Evolutionary conservation across 306 rosid genomes (phyloP).

Genomic region (Cucumis melo): DNA sequence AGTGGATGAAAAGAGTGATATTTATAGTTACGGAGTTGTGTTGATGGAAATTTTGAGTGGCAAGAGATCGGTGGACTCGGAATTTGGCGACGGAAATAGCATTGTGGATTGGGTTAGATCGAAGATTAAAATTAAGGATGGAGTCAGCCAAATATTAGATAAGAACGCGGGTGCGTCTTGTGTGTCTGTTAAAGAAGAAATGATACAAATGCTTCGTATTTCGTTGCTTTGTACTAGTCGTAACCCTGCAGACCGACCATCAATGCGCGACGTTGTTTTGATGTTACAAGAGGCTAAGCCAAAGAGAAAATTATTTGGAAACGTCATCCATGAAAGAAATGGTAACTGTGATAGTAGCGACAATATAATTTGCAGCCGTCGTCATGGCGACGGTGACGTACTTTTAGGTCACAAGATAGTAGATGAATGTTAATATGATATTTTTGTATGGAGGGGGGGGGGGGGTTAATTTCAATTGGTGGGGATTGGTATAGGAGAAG

Average conservation of each 20-base stretch:
- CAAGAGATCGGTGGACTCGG: slow-evolving; percentile 43
- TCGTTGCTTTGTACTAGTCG: slow-evolving; percentile 81
- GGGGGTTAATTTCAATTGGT: slow-evolving; percentile 22
- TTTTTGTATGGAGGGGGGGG: background rate
- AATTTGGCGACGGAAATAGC: slow-evolving; percentile 84
- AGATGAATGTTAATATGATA: slow-evolving; percentile 34
- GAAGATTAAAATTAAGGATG: slow-evolving; percentile 45
- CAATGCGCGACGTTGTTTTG: slow-evolving; percentile 83
- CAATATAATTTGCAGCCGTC: background rate
- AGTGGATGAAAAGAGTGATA: slow-evolving; percentile 94
- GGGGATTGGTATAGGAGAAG: slow-evolving; percentile 94
- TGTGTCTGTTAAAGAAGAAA: slow-evolving; percentile 47
- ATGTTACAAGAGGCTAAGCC: slow-evolving; percentile 85
- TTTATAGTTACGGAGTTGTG: slow-evolving; percentile 78
- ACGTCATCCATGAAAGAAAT: background rate
- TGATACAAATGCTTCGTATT: slow-evolving; percentile 78
- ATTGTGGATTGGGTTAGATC: slow-evolving; percentile 75
- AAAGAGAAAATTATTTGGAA: slow-evolving; percentile 38
- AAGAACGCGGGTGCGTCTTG: slow-evolving; percentile 63
- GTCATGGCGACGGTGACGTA: slow-evolving; percentile 14
- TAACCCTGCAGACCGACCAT: slow-evolving; percentile 67
- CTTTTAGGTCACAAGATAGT: slow-evolving; percentile 37
- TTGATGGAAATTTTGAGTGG: slow-evolving; percentile 69
- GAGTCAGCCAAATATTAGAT: slow-evolving; percentile 39
- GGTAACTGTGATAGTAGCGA: background rate